Evolutionary conservation across 495 filamentous ascomycete species (phyloP).

Genomic region (Thozetella sp.): DNA sequence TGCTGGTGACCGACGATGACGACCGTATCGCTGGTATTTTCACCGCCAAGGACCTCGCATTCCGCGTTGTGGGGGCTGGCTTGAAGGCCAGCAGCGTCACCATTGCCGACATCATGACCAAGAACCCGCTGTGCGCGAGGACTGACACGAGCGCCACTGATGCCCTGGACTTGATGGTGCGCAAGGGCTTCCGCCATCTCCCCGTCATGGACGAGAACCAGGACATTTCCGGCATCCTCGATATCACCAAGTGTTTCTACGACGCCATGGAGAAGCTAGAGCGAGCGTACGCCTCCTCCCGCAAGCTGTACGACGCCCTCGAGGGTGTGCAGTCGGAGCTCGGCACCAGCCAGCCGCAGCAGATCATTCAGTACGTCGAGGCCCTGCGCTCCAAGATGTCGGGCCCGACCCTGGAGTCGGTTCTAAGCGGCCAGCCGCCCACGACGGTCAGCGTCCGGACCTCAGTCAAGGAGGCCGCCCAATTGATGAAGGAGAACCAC

Average conservation of each 20-base stretch:
- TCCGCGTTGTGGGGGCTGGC: conserved; percentile 93
- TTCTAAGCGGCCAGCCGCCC: conserved; percentile 87
- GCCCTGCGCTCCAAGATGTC: conserved; percentile 96
- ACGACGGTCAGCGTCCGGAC: conserved; percentile 95
- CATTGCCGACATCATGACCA: conserved; percentile 99
- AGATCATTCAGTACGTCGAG: conserved; percentile 98
- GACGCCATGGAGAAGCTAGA: conserved; percentile 99
- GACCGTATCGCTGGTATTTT: conserved; percentile 98
- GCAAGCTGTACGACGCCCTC: conserved; percentile 94
- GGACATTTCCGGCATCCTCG: conserved; percentile 95
- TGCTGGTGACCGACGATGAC: conserved; percentile 98
- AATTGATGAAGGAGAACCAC: conserved; percentile 96
- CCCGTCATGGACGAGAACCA: conserved; percentile 99
- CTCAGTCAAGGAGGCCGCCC: conserved; percentile 91
- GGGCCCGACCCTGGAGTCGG: conserved; percentile 92
- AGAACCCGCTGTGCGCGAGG: conserved; percentile 95
- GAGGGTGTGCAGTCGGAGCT: conserved; percentile 99
- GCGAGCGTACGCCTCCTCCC: conserved; percentile 92
- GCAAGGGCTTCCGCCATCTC: conserved; percentile 95
- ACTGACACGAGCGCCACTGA: conserved; percentile 98
- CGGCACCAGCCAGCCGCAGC: conserved; percentile 93
- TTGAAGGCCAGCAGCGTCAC: conserved; percentile 87
- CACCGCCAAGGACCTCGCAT: conserved; percentile 97
- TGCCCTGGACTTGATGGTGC: conserved; percentile 95
- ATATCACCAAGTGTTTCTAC: conserved; percentile 99